Evolutionary conservation across 2,329 filamentous ascomycete genomes (phyloP).

Genomic region (Herpotrichia juniperi): DNA sequence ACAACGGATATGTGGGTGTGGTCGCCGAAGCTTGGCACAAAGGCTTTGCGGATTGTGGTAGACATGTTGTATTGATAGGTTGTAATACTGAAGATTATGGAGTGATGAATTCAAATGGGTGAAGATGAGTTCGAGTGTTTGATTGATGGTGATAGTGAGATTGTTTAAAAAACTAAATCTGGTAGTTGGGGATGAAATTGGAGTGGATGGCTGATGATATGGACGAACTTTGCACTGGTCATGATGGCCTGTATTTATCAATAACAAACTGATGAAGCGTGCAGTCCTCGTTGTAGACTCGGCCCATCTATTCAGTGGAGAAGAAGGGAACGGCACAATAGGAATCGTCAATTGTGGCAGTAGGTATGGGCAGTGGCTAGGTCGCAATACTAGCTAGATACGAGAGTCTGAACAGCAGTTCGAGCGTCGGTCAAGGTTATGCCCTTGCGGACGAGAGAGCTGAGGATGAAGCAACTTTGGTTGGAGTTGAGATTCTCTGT

Average conservation of each 20-base stretch:
- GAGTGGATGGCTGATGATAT: background rate
- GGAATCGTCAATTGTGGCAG: background rate
- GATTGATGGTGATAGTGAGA: too few relatives aligned
- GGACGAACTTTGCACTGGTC: background rate
- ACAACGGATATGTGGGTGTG: conserved; percentile 47
- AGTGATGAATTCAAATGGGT: too few relatives aligned
- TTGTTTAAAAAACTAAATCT: too few relatives aligned
- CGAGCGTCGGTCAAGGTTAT: background rate
- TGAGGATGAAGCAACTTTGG: background rate
- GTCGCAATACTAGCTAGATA: background rate
- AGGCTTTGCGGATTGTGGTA: conserved; percentile 51
- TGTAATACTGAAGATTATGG: too few relatives aligned
- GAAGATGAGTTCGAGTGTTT: background rate
- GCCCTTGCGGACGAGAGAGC: background rate
- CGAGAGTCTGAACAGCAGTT: background rate
- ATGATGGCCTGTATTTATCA: background rate
- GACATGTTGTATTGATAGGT: conserved; percentile 10
- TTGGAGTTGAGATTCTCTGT: background rate
- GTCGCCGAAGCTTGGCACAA: conserved; percentile 53
- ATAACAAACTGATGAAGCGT: background rate
- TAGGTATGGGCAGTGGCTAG: background rate
- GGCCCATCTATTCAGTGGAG: background rate
- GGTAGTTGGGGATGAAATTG: too few relatives aligned
- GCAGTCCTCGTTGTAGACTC: background rate
- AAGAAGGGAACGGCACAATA: background rate